Conservation (phyloP, 306 rosid genomes). For the Malus domestica region ASM211411v1 NC_041802.1:21613001-21613500, state of each 20-base stretch:
- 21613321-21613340: background rate
- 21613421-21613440: constrained; percentile 67
- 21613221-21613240: constrained; percentile 20
- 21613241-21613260: background rate
- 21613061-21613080: background rate
- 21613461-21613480: constrained; percentile 74
- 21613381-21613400: constrained; percentile 84
- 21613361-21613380: constrained; percentile 87
- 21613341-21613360: background rate
- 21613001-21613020: background rate
- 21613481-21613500: constrained; percentile 55
- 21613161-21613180: constrained; percentile 40
- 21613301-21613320: too few species aligned
- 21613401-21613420: constrained; percentile 89
- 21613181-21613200: constrained; percentile 58
- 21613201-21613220: constrained; percentile 63
- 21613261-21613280: too few species aligned
- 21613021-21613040: background rate
- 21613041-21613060: background rate
- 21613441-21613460: constrained; percentile 63
- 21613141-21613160: constrained; percentile 21
- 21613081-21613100: constrained; percentile 19
- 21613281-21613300: background rate
- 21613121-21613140: constrained; percentile 2
- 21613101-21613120: constrained; percentile 52